Evolutionary conservation across 2,329 filamentous ascomycete genomes (phyloP), one percentile per base, ranked within the genome.

Genomic region (Aspergillus neotritici): DNA sequence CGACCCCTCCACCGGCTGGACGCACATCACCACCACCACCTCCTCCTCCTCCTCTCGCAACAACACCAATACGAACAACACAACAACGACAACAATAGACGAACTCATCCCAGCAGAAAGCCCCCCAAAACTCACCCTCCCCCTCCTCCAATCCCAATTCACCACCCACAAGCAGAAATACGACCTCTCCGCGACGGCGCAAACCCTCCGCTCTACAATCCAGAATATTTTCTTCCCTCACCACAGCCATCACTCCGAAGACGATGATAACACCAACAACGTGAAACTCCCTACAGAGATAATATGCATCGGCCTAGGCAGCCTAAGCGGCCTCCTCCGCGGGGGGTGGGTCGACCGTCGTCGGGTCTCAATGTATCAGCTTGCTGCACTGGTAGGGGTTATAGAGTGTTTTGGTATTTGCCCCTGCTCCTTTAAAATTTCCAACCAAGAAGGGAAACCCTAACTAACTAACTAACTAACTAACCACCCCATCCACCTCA

Each of bases 321-420:
- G 67, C 43, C 63, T 61, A 5, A 70, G 66, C 41, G 67, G 67
- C 2, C 65, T 70, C 35, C 52, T 68, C 29, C 62, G 65, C 16
- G 66, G 64, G 16, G 67, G 67, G 4, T 68, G 65, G 63, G 66
- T 69, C 17, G 67, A 70, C 55, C 58, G 67, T 4, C 55, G 67
- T 25, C 53, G 45, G 40, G 64, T 70, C 2, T 68, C 65, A 5
- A 55, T 69, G 50, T 68, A 65, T 51, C 67, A 70, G 44, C 57
- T 70, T 35, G 66, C 64, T 8, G 66, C 66, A 12, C 43, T 70
- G 45, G 58, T 54, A 1, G 52, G 55, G 7, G 56, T 67, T 1
- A 41, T 58, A 33, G 51, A 58, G 15, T 47, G 47, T 38, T 34
- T 64, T 12, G 47, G 57, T 56, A 39, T 31, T 16, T 14, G 16